Evolutionary conservation across 352 stramenopile species (phyloP), one percentile per base, ranked within the genome.

Genomic region (Phytopythium boreale): DNA sequence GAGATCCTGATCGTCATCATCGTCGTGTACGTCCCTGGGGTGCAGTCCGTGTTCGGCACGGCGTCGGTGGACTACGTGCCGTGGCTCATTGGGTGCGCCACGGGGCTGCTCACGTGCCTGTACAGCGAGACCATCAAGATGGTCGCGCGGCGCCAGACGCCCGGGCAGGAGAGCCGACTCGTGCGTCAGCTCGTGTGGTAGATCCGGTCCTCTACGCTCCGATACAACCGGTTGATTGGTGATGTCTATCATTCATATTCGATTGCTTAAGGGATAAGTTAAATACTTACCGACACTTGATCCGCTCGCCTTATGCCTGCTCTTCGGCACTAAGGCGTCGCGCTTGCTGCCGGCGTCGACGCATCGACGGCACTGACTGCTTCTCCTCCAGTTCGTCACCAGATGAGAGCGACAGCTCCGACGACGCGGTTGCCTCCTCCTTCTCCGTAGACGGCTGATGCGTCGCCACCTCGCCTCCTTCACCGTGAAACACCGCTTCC

Each of bases 51-150:
- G 22, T 84, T 84, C 44, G 73, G 74, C 0, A 74, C 75, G 1
- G 67, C 62, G 1, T 26, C 71, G 1, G 71, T 63, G 19, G 70
- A 71, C 63, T 84, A 80, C 63, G 64, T 78, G 56, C 74, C 78
- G 17, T 87, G 76, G 78, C 34, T 87, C 41, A 80, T 84, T 20
- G 69, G 71, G 0, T 66, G 76, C 31, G 61, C 59, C 55, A 74
- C 70, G 3, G 78, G 78, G 17, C 46, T 63, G 20, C 22, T 76
- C 34, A 80, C 70, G 24, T 79, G 65, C 55, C 51, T 76, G 20
- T 84, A 84, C 62, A 78, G 65, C 47, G 74, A 84, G 59, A 57
- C 14, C 15, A 76, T 79, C 37, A 87, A 85, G 64, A 51, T 55
- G 17, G 14, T 82, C 4, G 61, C 61, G 12, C 67, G 69, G 14